A percentile compares a stretch with the other conserved stretches of the same genome.
These are phyloP conservation scores for Ustilago tritici DNA, from an alignment of 1,284 basidiomycete species.

Conservation along the genomic window DNA sequence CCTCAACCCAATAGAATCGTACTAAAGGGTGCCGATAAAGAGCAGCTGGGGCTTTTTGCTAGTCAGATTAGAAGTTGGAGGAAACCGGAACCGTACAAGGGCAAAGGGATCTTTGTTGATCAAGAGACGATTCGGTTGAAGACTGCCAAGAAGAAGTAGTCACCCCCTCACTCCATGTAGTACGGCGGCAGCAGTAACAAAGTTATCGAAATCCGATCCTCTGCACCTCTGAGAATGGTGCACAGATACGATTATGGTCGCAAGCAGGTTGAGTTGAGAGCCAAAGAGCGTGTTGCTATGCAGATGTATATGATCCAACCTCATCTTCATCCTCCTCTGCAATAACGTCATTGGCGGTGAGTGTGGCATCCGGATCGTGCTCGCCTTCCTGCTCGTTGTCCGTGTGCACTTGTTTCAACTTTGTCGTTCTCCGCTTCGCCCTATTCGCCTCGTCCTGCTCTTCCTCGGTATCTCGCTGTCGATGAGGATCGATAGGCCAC, in stretches of 20 bases:
- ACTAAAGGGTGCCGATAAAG: slow-evolving; percentile 73
- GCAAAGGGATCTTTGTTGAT: slow-evolving; percentile 87
- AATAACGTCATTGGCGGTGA: slow-evolving; percentile 7
- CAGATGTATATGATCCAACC: slow-evolving; percentile 6
- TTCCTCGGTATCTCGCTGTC: slow-evolving; percentile 12
- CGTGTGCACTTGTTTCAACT: neutral
- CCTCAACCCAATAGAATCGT: slow-evolving; percentile 73
- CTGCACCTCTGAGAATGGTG: too few relatives aligned
- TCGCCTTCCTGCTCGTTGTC: neutral
- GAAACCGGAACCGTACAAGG: slow-evolving; percentile 94
- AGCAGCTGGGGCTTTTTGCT: slow-evolving; percentile 84
- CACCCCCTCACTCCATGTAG: neutral
- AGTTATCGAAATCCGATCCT: too few relatives aligned
- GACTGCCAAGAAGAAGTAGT: slow-evolving; percentile 93
- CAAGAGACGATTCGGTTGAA: slow-evolving; percentile 89
- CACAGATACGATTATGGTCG: too few relatives aligned
- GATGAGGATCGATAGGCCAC: slow-evolving; percentile 47
- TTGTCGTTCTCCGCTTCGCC: neutral
- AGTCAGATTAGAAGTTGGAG: slow-evolving; percentile 85
- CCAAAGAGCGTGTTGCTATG: neutral
- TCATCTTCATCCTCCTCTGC: slow-evolving; percentile 23
- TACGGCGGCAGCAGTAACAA: too few relatives aligned
- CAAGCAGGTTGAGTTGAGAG: neutral
- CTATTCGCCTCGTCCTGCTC: neutral
- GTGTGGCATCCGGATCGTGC: slow-evolving; percentile 26